Evolutionary conservation across 805 yeast species (phyloP).

Genomic region (Monosporozyma yasuniensis): DNA sequence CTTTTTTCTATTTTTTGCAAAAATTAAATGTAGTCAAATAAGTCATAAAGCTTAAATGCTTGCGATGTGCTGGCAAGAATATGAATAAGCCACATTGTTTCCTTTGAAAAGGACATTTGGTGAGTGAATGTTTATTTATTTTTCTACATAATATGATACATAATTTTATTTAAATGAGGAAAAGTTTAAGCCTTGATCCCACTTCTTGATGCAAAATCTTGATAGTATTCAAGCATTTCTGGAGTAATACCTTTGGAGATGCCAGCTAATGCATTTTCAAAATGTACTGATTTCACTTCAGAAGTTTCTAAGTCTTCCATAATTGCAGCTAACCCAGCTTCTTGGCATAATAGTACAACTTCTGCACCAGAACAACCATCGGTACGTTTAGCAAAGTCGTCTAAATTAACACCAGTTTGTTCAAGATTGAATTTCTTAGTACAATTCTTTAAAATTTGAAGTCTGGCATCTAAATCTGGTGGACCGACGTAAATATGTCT

Average conservation of each 20-base stretch:
- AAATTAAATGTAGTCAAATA: too few relatives aligned
- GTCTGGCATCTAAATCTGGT: conserved; percentile 74
- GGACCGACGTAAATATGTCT: conserved; percentile 89
- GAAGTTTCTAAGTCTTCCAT: conserved; percentile 59
- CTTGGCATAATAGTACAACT: conserved; percentile 83
- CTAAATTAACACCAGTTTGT: conserved; percentile 38
- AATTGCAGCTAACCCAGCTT: conserved; percentile 90
- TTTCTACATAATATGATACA: background rate
- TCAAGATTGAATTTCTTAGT: conserved; percentile 54
- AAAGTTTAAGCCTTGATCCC: conserved; percentile 28
- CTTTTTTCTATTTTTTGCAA: too few relatives aligned
- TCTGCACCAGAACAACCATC: conserved; percentile 98
- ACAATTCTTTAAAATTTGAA: conserved; percentile 65
- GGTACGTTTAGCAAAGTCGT: conserved; percentile 49
- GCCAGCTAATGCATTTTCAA: conserved; percentile 57
- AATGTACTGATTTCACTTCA: conserved; percentile 55
- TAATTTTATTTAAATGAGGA: background rate
- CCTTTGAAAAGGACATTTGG: background rate
- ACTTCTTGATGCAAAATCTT: conserved; percentile 37
- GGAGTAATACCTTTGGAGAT: conserved; percentile 72
- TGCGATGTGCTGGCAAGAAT: too few relatives aligned
- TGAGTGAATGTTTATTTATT: background rate
- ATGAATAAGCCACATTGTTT: too few relatives aligned
- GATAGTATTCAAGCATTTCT: conserved; percentile 76
- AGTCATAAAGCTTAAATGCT: too few relatives aligned